These are phyloP conservation scores for Noccaea caerulescens DNA, from an alignment of 345 rosid genomes.

Conservation along the genomic window DNA sequence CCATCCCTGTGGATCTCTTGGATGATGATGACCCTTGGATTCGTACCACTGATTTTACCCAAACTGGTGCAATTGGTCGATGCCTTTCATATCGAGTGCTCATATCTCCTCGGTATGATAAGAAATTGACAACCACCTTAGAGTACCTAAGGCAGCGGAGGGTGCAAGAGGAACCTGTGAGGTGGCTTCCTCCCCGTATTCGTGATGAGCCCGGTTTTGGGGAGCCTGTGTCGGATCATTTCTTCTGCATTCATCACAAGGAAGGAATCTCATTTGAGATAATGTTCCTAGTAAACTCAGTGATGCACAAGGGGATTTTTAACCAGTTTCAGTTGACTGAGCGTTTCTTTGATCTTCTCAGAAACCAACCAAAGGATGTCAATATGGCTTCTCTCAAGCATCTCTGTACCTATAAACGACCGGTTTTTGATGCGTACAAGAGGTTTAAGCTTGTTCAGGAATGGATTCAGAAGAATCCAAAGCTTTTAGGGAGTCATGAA, in stretches of 20 bases:
- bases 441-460: slow-evolving; percentile 64
- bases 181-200: slow-evolving; percentile 49
- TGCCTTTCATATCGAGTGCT: slow-evolving; percentile 64
- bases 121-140: slow-evolving; percentile 57
- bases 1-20: slow-evolving; percentile 64
- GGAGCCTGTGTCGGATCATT: slow-evolving; percentile 54
- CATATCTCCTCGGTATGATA: slow-evolving; percentile 67
- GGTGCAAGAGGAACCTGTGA: slow-evolving; percentile 52
- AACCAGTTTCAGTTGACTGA: slow-evolving; percentile 69
- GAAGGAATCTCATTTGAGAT: slow-evolving; percentile 65
- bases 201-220: slow-evolving; percentile 70
- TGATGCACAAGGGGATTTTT: slow-evolving; percentile 67
- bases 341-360: slow-evolving; percentile 63
- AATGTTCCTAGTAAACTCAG: slow-evolving; percentile 76
- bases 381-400: slow-evolving; percentile 74
- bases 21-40: slow-evolving; percentile 99
- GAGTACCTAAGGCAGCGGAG: slow-evolving; percentile 55
- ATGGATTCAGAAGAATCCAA: slow-evolving; percentile 69
- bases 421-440: slow-evolving; percentile 65
- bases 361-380: slow-evolving; percentile 60
- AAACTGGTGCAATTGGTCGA: slow-evolving; percentile 74
- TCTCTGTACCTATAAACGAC: slow-evolving; percentile 62
- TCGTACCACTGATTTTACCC: slow-evolving; percentile 80
- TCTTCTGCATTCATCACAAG: slow-evolving; percentile 58
- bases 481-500: slow-evolving; percentile 49